Evolutionary conservation across 805 yeast genomes (phyloP).

Genomic region (Priceomyces haplophilus): DNA sequence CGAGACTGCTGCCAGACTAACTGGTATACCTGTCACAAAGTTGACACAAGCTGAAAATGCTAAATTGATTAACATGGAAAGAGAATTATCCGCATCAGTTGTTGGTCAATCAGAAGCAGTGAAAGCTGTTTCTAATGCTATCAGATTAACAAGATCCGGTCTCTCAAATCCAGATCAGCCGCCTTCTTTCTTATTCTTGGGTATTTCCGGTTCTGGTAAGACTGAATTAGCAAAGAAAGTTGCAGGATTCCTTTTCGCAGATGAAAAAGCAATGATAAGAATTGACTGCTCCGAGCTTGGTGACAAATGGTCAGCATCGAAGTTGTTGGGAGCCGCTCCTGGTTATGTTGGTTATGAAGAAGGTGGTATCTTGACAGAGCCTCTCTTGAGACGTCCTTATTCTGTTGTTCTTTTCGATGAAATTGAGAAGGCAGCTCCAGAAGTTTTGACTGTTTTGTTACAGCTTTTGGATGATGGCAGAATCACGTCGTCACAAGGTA

Average conservation of each 20-base stretch:
- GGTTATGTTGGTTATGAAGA: slow-evolving; percentile 95
- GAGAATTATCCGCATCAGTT: slow-evolving; percentile 72
- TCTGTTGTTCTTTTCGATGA: slow-evolving; percentile 96
- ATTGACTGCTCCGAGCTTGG: slow-evolving; percentile 95
- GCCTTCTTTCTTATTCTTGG: slow-evolving; percentile 90
- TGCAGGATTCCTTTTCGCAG: slow-evolving; percentile 94
- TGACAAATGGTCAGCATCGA: slow-evolving; percentile 94
- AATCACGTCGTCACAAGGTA: slow-evolving; percentile 91
- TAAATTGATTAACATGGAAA: slow-evolving; percentile 93
- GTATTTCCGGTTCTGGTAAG: slow-evolving; percentile 97
- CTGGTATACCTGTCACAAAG: slow-evolving; percentile 95
- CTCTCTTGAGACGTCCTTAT: slow-evolving; percentile 86
- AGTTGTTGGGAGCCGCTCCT: slow-evolving; percentile 94
- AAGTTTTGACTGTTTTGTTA: slow-evolving; percentile 84
- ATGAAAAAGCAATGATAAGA: slow-evolving; percentile 94
- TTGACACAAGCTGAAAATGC: slow-evolving; percentile 93
- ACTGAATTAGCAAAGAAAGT: slow-evolving; percentile 96
- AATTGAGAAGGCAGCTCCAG: slow-evolving; percentile 98
- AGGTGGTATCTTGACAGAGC: slow-evolving; percentile 95
- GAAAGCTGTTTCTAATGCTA: slow-evolving; percentile 92
- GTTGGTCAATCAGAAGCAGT: slow-evolving; percentile 97
- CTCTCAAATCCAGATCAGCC: slow-evolving; percentile 96
- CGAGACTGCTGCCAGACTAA: slow-evolving; percentile 94
- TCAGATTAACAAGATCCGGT: slow-evolving; percentile 90
- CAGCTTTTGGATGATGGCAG: slow-evolving; percentile 97